phyloP scores from a whole-genome alignment of 805 yeast genomes.

The Ogataea ganodermae region DNA sequence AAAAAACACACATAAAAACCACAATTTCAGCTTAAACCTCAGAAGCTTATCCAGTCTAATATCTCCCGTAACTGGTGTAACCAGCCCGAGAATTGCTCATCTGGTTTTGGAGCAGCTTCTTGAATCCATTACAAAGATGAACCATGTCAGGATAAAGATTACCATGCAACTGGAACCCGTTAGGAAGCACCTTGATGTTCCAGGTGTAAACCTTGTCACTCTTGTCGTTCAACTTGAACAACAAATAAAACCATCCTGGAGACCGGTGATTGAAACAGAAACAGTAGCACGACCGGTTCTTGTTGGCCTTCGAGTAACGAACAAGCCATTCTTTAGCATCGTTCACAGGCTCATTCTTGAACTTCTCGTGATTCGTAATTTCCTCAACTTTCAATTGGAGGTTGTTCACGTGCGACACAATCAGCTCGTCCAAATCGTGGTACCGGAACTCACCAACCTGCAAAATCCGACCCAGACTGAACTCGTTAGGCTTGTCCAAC shows the following conservation, averaged over 20 bases:
- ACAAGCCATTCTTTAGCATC: constrained; percentile 88
- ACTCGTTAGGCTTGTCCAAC: constrained; percentile 64
- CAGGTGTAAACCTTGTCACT: constrained; percentile 72
- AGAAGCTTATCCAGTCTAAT: background rate
- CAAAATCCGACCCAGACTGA: constrained; percentile 56
- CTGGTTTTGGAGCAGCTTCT: constrained; percentile 45
- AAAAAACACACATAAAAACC: background rate
- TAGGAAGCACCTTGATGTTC: constrained; percentile 89
- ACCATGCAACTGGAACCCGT: constrained; percentile 78
- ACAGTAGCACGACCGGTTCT: constrained; percentile 84
- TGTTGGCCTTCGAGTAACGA: constrained; percentile 87
- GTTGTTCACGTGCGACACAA: constrained; percentile 83
- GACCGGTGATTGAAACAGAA: constrained; percentile 87
- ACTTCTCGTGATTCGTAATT: constrained; percentile 85
- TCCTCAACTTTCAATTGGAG: constrained; percentile 81
- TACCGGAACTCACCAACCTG: constrained; percentile 68
- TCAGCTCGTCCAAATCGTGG: constrained; percentile 89
- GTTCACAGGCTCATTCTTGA: constrained; percentile 72
- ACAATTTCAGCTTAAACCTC: too few species aligned
- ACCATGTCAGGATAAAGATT: constrained; percentile 88
- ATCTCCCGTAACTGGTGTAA: constrained; percentile 25
- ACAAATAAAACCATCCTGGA: constrained; percentile 90
- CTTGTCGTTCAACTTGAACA: constrained; percentile 76
- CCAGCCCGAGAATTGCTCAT: constrained; percentile 23
- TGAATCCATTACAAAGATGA: constrained; percentile 92